Evolutionary conservation across 352 stramenopile species (phyloP), one percentile per base, ranked within the genome.

Genomic region (Pythium phragmitis): DNA sequence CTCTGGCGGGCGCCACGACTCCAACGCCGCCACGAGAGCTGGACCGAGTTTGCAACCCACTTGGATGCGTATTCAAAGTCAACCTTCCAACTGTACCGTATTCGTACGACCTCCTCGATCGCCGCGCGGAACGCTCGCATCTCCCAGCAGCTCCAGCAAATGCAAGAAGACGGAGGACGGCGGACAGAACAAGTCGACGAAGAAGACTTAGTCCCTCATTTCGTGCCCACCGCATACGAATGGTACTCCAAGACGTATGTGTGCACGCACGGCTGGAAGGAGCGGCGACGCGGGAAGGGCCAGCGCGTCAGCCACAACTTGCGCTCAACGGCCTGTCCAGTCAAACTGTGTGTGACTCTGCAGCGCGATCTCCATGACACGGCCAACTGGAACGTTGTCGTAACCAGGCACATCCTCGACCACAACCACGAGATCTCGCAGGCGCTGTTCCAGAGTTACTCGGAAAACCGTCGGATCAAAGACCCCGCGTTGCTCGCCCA

Each of bases 191-290:
- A 37, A 1, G 36, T 48, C 0, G 55, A 63, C 8, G 47, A 69
- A 0, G 62, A 63, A 19, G 54, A 39, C 2, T 5, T 43, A n/a
- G 47, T 62, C 0, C 37, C 57, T 1, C 74, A 81, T 48, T 58
- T 89, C 6, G 72, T 89, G 12, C 83, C 83, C 3, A 68, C 80
- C 13, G 67, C 65, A 14, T 89, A 76, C 33, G 74, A 89, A 52
- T 92, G 81, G 81, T 92, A 92, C 55, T 89, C 81, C 9, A 92
- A 92, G 65, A 92, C 83, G 2, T 91, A 88, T 42, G 60, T 92
- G 23, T 92, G 83, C 51, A 92, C 83, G 4, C 81, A 92, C 52
- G 83, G 83, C 1, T 91, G 81, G 83, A 91, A 92, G 50, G 75
- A 80, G 51, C 77, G 83, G 8, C 83, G 81, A 41, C 80, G 83